Evolutionary conservation across 306 rosid genomes (phyloP), one percentile per base, ranked within the genome.

Genomic region (Rosa persica): DNA sequence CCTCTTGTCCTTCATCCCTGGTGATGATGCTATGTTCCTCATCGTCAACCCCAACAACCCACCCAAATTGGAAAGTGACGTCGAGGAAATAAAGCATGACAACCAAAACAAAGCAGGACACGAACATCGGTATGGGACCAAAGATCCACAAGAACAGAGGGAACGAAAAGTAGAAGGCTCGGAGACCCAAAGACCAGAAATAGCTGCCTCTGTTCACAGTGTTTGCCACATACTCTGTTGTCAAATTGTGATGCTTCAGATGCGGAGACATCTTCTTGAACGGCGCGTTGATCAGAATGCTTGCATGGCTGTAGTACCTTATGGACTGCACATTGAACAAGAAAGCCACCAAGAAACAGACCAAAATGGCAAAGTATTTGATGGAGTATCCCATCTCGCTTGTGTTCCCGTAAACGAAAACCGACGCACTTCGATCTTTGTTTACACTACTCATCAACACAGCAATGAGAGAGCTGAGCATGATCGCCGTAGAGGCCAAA

Each of bases 61-160:
- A 88, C 8, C 86, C 87, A 62, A 82, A 84, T 9, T 87, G 92
- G 57, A 83, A 78, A 0, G 87, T 78, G 34, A 72, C 74, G 47
- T 95, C 99, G 68, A 95, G 89, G 79, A 93, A 95, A 78, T 93
- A 89, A 1, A 95, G 87, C 73, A 88, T 52, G 67, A 52, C 79
- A 58, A 88, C 89, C 69, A 95, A 88, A 25, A 87, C 79, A 58
- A 89, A 19, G 75, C 84, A 89, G 39, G 90, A 84, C 0, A 88
- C 4, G 6, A 93, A 84, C 92, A 93, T 90, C 4, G 98, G 92
- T 70, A 95, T 86, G 9, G 98, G 93, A 1, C 99, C 99, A 73
- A 95, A 91, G 60, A 93, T 86, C 99, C 99, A 95, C 70, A 93
- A 57, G 78, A 93, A 87, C 77, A 93, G 54, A 82, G 99, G 98